Evolutionary conservation across 805 yeast species (phyloP).

Genomic region (Schizosaccharomyces japonicus): DNA sequence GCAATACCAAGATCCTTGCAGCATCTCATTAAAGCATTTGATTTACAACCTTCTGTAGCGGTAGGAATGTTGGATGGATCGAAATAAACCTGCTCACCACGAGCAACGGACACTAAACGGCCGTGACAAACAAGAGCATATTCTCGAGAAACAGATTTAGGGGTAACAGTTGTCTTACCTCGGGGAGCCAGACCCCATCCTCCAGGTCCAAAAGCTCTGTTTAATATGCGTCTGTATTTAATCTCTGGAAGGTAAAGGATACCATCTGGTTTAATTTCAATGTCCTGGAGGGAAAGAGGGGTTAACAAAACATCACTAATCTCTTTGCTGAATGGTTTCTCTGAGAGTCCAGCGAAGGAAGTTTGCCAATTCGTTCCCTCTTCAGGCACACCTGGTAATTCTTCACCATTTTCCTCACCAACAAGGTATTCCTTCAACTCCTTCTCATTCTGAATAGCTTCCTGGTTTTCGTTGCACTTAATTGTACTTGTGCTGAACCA

Average conservation of each 20-base stretch:
- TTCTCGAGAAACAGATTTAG: slow-evolving; percentile 60
- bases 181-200: slow-evolving; percentile 97
- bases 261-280: slow-evolving; percentile 86
- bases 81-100: slow-evolving; percentile 91
- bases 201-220: slow-evolving; percentile 89
- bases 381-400: neutral
- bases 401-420: neutral
- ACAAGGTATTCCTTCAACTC: neutral
- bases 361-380: slow-evolving; percentile 43
- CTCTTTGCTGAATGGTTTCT: slow-evolving; percentile 43
- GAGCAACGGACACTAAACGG: slow-evolving; percentile 57
- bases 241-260: slow-evolving; percentile 79
- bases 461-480: neutral
- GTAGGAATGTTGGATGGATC: slow-evolving; percentile 72
- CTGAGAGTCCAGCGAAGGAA: slow-evolving; percentile 69
- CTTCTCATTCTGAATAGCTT: neutral
- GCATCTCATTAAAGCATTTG: slow-evolving; percentile 91
- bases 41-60: slow-evolving; percentile 90
- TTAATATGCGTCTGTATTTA: slow-evolving; percentile 72
- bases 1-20: slow-evolving; percentile 95
- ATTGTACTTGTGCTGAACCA: neutral
- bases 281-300: slow-evolving; percentile 42
- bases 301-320: slow-evolving; percentile 37
- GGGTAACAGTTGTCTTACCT: slow-evolving; percentile 56
- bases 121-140: slow-evolving; percentile 76